Evolutionary conservation across 192 early-diverging fungal genomes (phyloP).

Genomic region (Linnemannia elongata): DNA sequence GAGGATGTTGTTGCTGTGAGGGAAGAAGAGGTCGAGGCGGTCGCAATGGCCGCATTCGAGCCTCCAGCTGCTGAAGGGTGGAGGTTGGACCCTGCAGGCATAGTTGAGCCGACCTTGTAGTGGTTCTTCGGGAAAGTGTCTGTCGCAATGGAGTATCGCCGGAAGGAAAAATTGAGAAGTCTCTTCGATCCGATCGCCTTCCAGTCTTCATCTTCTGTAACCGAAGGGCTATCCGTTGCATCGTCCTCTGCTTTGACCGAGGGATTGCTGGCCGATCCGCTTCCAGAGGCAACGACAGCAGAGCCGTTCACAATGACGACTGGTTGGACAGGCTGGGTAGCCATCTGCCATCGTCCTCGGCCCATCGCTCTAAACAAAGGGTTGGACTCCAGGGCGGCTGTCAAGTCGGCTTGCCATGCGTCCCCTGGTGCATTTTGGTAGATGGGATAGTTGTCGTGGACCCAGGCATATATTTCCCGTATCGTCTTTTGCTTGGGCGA

Average conservation of each 20-base stretch:
- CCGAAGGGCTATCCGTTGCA: constrained; percentile 49
- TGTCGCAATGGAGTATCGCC: constrained; percentile 56
- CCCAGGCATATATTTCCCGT: constrained; percentile 57
- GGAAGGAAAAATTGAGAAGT: constrained; percentile 48
- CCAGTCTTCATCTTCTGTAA: constrained; percentile 60
- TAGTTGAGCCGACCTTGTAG: constrained; percentile 42
- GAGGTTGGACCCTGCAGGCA: constrained; percentile 19
- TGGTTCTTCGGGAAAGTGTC: constrained; percentile 51
- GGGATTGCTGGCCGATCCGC: constrained; percentile 11
- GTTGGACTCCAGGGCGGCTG: constrained; percentile 56
- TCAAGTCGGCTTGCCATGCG: constrained; percentile 55
- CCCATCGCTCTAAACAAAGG: constrained; percentile 58
- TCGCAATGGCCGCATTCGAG: constrained; percentile 7
- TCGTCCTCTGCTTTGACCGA: constrained; percentile 37
- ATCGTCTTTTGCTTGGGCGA: constrained; percentile 62
- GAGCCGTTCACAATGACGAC: constrained; percentile 30
- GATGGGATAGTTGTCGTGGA: constrained; percentile 58
- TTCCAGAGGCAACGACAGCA: constrained; percentile 13
- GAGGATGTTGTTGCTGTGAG: constrained; percentile 21
- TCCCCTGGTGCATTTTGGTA: constrained; percentile 56
- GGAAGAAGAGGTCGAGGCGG: constrained; percentile 9
- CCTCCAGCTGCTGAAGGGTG: background rate
- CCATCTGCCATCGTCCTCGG: constrained; percentile 59
- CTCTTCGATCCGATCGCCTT: constrained; percentile 54
- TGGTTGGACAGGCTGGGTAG: constrained; percentile 40